Evolutionary conservation across 2,329 filamentous ascomycete species (phyloP).

Genomic region (Alternaria atra): DNA sequence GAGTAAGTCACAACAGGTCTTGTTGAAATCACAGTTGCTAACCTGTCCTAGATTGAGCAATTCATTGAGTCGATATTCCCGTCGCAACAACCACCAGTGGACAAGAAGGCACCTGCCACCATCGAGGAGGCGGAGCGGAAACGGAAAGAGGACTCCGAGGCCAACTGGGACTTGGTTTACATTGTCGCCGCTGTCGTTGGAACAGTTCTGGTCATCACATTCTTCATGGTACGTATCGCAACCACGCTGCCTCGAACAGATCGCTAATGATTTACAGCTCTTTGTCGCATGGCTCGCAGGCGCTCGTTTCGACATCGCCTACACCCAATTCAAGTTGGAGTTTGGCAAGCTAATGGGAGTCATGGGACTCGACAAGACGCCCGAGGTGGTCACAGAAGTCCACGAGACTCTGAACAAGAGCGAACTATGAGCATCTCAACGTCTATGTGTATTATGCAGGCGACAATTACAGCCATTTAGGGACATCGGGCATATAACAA

Average conservation of each 20-base stretch:
- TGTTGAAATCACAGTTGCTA: slow-evolving; percentile 6
- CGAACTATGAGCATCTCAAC: slow-evolving; percentile 52
- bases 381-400: slow-evolving; percentile 26
- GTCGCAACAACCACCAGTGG: slow-evolving; percentile 72
- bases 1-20: slow-evolving; percentile 62
- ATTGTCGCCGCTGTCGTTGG: slow-evolving; percentile 72
- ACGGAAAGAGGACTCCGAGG: slow-evolving; percentile 61
- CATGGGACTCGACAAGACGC: slow-evolving; percentile 31
- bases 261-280: slow-evolving; percentile 64
- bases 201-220: slow-evolving; percentile 75
- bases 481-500: slow-evolving; percentile 23
- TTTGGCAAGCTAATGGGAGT: slow-evolving; percentile 43
- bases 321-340: slow-evolving; percentile 65
- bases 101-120: slow-evolving; percentile 43
- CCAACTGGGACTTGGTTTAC: slow-evolving; percentile 65
- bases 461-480: slow-evolving; percentile 22
- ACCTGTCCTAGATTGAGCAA: slow-evolving; percentile 77
- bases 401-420: slow-evolving; percentile 44
- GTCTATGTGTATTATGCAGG: slow-evolving; percentile 46
- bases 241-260: neutral
- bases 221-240: slow-evolving; percentile 74
- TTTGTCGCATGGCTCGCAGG: slow-evolving; percentile 80
- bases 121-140: slow-evolving; percentile 67
- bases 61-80: slow-evolving; percentile 96
- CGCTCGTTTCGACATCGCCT: slow-evolving; percentile 79